Evolutionary conservation across 1,284 basidiomycete species (phyloP), one percentile per base, ranked within the genome.

Genomic region (Pseudozyma sp.): DNA sequence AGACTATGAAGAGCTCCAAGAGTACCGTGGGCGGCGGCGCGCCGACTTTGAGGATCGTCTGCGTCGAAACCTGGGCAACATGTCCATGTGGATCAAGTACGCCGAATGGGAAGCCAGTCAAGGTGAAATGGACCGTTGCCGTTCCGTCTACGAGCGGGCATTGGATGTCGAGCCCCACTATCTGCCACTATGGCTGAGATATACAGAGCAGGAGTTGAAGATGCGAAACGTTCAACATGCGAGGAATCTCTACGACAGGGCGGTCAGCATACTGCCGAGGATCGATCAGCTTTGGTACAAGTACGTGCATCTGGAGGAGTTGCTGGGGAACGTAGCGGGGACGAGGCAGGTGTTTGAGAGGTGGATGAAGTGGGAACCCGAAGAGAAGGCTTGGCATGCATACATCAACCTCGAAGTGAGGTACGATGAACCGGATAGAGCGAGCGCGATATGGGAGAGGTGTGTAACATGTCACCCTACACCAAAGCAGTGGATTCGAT

Each of bases 281-380:
- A 90, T 99, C 54, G 95, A 99, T 78, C 81, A 82, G 59, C 80
- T 84, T 43, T 97, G 95, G 96, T 97, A 97, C 89, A 97, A 97
- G 86, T 99, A 97, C 73, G 96, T 99, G 56, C 97, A 97, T 86
- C 89, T 99, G 57, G 96, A 99, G 84, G 96, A 99, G 85, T 89
- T 99, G 4, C 89, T 99, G 13, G 92, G 96, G 81, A 99, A 99
- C 82, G 90, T 99, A 39, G 89, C 93, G 1, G 96, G 96, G 33
- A 94, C 95, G 1, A 90, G 96, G 10, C 95, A 98, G 84, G 93
- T 99, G 61, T 99, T 99, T 80, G 97, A 99, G 85, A 89, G 96
- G 49, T 99, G 96, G 96, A 97, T 99, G 94, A 89, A 92, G 73
- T 99, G 97, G 97, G 94, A 99, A 84, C 97, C 97, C 0, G 94